Evolutionary conservation across 345 rosid genomes (phyloP), one percentile per base, ranked within the genome.

Genomic region (Eucalyptus globulus): DNA sequence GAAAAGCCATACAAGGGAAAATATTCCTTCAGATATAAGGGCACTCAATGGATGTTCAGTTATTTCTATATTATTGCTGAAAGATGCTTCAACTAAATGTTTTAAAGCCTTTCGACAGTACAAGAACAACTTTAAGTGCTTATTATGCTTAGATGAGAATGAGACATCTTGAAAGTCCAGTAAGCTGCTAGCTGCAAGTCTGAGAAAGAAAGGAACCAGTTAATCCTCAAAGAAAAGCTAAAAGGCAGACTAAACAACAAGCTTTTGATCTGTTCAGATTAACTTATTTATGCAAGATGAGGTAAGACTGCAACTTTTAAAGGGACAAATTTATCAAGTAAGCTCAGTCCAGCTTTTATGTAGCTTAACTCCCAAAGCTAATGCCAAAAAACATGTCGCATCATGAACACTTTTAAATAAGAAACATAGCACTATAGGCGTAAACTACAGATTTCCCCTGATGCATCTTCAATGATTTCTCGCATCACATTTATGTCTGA

Each of bases 31-130:
- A 54, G 93, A 90, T 76, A 94, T 80, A 81, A 95, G 86, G 44
- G 94, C 87, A 86, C 87, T 86, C 87, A 86, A 87, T 58, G 93
- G 89, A 87, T 92, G 91, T 88, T 90, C 87, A 89, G 89, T 80
- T 88, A 88, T 87, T 90, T 89, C 92, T 29, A 90, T 72, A 86
- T 91, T 93, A 88, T 94, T 93, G 89, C 93, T 92, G 62, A 91
- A 93, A 87, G 93, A 94, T 90, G 90, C 89, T 92, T 91, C 92
- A 83, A 93, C 80, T 89, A 95, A 89, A 90, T 88, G 90, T 91
- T 96, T 97, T 93, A 95, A 92, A 88, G 98, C 92, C 95, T 94
- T 93, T 86, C 97, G 95, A 92, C 96, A 95, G 89, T 96, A 90
- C 44, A 96, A 86, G 90, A 96, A 91, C 91, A 98, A 94, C 83